phyloP scores from a whole-genome alignment of 805 yeast species.

The Yamadazyma insecticola region DNA sequence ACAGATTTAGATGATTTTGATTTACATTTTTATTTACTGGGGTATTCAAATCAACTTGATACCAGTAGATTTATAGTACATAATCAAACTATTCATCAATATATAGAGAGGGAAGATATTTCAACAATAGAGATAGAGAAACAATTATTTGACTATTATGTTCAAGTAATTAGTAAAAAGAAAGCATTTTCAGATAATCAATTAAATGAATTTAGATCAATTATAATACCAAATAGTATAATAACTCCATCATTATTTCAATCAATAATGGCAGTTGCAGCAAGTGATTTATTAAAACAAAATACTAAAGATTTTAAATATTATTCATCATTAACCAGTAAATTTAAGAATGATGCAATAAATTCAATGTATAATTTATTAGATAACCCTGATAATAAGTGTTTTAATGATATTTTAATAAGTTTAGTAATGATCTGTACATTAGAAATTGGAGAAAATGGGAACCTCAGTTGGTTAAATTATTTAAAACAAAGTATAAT shows the following conservation, averaged over 20 bases:
- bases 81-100: too few species aligned
- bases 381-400: conserved; percentile 16
- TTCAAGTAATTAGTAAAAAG: conserved; percentile 15
- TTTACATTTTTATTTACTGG: too few species aligned
- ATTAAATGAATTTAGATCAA: conserved; percentile 18
- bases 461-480: conserved; percentile 22
- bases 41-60: too few species aligned
- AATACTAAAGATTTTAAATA: conserved; percentile 3
- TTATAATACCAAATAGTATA: conserved; percentile 20
- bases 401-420: conserved; percentile 19
- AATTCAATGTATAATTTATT: conserved; percentile 19
- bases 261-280: conserved; percentile 16
- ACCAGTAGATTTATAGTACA: too few species aligned
- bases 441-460: conserved; percentile 22
- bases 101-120: background rate
- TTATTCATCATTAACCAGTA: conserved; percentile 7
- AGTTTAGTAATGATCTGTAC: conserved; percentile 25
- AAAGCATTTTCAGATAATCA: conserved; percentile 16
- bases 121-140: conserved; percentile 3
- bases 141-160: conserved; percentile 17
- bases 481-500: conserved; percentile 24
- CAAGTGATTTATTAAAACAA: conserved; percentile 17
- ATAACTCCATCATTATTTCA: conserved; percentile 16
- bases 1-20: too few species aligned
- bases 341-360: conserved; percentile 24